A percentile compares a stretch with the other conserved stretches of the same genome.
Conservation (phyloP, 495 filamentous ascomycete species). For the Talaromyces borbonicus region DNA sequence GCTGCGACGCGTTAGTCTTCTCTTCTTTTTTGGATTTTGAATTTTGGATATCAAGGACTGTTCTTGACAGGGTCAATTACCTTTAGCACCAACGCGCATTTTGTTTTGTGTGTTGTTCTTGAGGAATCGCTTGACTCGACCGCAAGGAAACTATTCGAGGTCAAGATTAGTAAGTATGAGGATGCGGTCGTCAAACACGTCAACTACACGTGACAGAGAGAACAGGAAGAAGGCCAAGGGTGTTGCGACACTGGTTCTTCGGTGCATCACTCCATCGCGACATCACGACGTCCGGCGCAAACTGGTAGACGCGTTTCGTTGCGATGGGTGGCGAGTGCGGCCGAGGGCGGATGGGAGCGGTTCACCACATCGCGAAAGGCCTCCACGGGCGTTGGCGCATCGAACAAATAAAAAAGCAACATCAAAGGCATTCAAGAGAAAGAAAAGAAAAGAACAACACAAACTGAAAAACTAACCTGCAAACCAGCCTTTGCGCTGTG, state of each 20-base stretch:
- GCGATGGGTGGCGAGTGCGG: too few species aligned
- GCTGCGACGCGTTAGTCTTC: slow-evolving; percentile 33
- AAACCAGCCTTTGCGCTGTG: slow-evolving; percentile 97
- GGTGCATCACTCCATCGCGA: too few species aligned
- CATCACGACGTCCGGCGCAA: neutral
- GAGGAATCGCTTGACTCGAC: slow-evolving; percentile 98
- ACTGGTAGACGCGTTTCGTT: neutral
- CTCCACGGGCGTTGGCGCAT: too few species aligned
- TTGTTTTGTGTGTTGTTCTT: slow-evolving; percentile 99
- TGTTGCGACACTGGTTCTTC: too few species aligned
- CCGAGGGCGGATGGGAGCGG: too few species aligned
- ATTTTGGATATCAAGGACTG: slow-evolving; percentile 4
- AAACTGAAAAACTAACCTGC: slow-evolving; percentile 61
- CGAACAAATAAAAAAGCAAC: slow-evolving; percentile 3
- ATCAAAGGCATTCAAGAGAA: neutral
- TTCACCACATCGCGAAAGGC: too few species aligned
- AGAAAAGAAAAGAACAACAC: slow-evolving; percentile 6
- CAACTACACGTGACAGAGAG: too few species aligned
- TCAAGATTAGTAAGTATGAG: neutral
- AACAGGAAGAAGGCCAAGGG: too few species aligned
- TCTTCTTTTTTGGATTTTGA: neutral
- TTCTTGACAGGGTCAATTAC: too few species aligned
- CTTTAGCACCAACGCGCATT: slow-evolving; percentile 98
- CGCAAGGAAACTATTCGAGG: slow-evolving; percentile 80
- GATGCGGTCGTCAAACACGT: too few species aligned